Conservation (phyloP, 208 protist species). For the Trichomonas vaginalis region DNA sequence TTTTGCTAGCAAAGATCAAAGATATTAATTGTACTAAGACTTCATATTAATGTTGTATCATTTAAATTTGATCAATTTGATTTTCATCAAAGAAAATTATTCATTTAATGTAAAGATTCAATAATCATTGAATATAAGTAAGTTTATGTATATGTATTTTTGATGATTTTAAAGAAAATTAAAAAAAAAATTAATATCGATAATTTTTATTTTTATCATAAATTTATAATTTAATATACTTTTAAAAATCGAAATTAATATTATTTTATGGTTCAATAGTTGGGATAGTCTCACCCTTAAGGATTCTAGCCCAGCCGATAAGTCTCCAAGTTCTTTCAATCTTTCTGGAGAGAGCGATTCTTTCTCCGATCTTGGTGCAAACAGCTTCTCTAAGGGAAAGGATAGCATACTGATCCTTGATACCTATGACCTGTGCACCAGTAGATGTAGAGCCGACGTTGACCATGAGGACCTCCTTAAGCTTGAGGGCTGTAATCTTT, state of each 20-base stretch:
- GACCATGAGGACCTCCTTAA: conserved; percentile 90
- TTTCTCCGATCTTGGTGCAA: conserved; percentile 82
- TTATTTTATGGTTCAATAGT: background rate
- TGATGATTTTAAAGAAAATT: too few species aligned
- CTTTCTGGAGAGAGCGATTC: conserved; percentile 82
- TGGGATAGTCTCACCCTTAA: conserved; percentile 19
- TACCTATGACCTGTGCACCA: conserved; percentile 69
- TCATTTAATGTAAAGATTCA: too few species aligned
- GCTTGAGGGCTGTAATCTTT: conserved; percentile 66
- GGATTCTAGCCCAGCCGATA: conserved; percentile 37
- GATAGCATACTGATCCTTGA: conserved; percentile 75
- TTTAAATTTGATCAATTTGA: too few species aligned
- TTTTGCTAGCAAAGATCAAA: too few species aligned
- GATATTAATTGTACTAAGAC: too few species aligned
- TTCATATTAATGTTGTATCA: too few species aligned
- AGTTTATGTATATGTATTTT: too few species aligned
- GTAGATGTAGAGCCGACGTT: conserved; percentile 96
- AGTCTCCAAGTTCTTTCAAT: conserved; percentile 54
- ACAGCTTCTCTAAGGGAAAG: conserved; percentile 79
- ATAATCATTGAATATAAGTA: too few species aligned
- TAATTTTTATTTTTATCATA: too few species aligned
- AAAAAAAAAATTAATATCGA: too few species aligned
- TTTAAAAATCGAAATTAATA: background rate
- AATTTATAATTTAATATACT: background rate
- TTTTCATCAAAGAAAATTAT: too few species aligned